Evolutionary conservation across 139 green algal species (phyloP).

Genomic region (Limnomonas spitsbergensis): DNA sequence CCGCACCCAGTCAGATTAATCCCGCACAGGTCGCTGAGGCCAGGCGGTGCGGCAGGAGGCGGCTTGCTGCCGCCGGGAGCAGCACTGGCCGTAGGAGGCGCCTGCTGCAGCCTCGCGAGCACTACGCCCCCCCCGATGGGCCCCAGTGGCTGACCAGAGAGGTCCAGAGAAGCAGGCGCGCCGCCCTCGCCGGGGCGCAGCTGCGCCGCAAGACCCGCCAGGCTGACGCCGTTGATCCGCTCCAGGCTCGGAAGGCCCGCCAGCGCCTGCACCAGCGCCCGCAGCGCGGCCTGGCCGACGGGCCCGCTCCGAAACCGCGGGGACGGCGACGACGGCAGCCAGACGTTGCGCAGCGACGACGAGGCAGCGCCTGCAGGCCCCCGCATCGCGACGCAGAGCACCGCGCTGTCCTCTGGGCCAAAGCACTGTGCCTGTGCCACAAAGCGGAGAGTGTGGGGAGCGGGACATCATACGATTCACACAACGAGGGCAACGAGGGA

Average conservation of each 20-base stretch:
- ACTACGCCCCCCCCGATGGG: conserved; percentile 2
- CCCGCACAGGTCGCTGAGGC: conserved; percentile 7
- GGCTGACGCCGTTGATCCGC: conserved; percentile 23
- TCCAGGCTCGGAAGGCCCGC: conserved; percentile 9
- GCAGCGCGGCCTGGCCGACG: neutral
- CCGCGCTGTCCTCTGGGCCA: conserved; percentile 16
- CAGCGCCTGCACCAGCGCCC: conserved; percentile 16
- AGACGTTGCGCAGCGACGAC: neutral
- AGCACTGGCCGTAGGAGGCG: neutral
- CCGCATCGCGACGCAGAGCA: conserved; percentile 4
- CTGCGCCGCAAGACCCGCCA: neutral
- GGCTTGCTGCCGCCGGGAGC: neutral
- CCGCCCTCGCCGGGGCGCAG: neutral
- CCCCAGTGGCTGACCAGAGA: neutral
- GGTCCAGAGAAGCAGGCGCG: neutral
- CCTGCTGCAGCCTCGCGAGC: neutral
- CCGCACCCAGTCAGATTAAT: conserved; percentile 37
- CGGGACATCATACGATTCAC: neutral
- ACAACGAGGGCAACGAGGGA: no score
- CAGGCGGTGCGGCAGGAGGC: neutral
- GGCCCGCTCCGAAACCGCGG: conserved; percentile 1
- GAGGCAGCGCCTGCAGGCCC: neutral
- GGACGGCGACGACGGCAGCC: neutral
- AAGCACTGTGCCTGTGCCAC: neutral
- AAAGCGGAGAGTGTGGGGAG: neutral